Conservation (phyloP, 2,329 filamentous ascomycete species). For the Cytospora mali region DNA sequence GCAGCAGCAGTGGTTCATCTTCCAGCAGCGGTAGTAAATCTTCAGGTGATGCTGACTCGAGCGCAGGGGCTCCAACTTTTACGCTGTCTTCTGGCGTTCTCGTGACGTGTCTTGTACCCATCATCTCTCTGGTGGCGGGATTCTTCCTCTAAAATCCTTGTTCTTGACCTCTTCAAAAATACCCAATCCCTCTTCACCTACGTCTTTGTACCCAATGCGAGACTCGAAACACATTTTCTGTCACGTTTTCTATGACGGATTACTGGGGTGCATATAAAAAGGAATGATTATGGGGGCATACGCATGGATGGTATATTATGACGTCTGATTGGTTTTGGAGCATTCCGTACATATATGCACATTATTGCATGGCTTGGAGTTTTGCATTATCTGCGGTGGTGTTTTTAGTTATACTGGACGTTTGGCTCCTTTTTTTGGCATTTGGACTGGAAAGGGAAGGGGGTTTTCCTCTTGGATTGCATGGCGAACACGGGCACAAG, state of each 20-base stretch:
- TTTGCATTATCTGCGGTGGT: not conserved
- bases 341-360: not conserved
- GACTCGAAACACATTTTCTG: not conserved
- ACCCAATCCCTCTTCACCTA: not conserved
- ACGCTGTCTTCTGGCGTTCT: constrained; percentile 13
- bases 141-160: constrained; percentile 16
- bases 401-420: not conserved
- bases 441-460: not conserved
- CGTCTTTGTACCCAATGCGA: not conserved
- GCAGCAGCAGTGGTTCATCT: constrained; percentile 17
- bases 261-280: not conserved
- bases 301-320: not conserved
- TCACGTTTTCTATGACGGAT: not conserved
- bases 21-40: not conserved
- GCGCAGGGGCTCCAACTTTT: constrained; percentile 9
- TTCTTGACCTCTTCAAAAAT: not conserved
- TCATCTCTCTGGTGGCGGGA: constrained; percentile 20
- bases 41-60: constrained; percentile 26
- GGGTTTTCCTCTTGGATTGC: not conserved
- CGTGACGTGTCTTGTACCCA: constrained; percentile 19
- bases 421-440: not conserved
- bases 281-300: not conserved
- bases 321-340: not conserved
- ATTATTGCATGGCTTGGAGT: not conserved
- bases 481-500: not conserved